phyloP scores from a whole-genome alignment of 83 land plant species.

The Picea abies region DNA sequence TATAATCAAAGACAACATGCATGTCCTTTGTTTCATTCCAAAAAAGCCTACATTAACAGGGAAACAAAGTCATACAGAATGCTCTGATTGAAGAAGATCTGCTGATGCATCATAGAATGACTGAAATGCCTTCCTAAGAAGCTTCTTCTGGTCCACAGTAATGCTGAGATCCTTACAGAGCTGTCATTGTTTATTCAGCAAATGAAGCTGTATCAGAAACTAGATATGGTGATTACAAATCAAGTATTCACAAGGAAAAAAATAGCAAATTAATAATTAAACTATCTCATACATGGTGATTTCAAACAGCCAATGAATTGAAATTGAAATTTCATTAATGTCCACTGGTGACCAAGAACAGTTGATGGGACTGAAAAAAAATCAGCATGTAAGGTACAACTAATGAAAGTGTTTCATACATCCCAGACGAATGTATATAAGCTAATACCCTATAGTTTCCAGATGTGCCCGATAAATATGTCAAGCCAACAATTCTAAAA shows the following conservation, averaged over 20 bases:
- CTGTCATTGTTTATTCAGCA: conserved; percentile 38
- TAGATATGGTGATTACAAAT: neutral
- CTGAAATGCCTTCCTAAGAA: conserved; percentile 70
- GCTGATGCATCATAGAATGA: conserved; percentile 80
- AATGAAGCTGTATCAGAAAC: conserved; percentile 15
- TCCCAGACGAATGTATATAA: too few species aligned
- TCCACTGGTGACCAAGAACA: too few species aligned
- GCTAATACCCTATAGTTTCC: too few species aligned
- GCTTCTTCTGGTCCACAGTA: conserved; percentile 84
- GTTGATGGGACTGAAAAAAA: too few species aligned
- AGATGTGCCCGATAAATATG: too few species aligned
- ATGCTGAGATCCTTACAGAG: conserved; percentile 81
- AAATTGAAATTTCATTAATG: too few species aligned
- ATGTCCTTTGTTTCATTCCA: neutral
- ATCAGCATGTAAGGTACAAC: too few species aligned
- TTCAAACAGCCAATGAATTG: too few species aligned
- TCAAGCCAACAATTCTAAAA: too few species aligned
- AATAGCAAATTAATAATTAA: too few species aligned
- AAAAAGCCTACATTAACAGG: neutral
- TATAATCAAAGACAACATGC: neutral
- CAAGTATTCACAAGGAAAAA: neutral
- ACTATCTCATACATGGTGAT: too few species aligned
- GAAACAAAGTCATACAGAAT: conserved; percentile 58
- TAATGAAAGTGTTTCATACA: too few species aligned
- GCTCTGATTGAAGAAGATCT: conserved; percentile 86